Base-by-base conservation (phyloP, 2,329 filamentous ascomycete genomes). In the Pseudopyrenochaeta lycopersici region DNA sequence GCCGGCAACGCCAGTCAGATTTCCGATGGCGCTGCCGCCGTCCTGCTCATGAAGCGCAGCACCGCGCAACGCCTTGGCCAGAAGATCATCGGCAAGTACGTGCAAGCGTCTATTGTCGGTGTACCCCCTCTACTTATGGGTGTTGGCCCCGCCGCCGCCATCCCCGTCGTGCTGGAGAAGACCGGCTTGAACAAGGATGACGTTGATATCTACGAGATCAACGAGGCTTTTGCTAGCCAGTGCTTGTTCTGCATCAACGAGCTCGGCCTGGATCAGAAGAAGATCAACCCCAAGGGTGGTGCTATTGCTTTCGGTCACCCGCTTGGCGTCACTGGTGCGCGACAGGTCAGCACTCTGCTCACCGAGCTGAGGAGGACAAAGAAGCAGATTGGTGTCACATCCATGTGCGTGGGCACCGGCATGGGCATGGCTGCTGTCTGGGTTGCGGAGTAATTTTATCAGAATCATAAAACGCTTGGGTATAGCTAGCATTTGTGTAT, bases 351-450 rank as follows among this genome's bases (percentile, higher is more conserved):
- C 72, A 98, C 95, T 10, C 79, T 98, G 69, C 81, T 98, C 60
- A 96, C 92, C 64, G 94, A 98, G 85, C 80, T 98, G 67, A 90
- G 86, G 84, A 84, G 94, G 74, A 95, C 87, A 48, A 87, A 88
- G 53, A 85, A 95, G 84, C 90, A 90, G 84, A 81, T 98, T 57
- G 95, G 95, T 46, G 87, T 97, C 36, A 97, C 92, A 27, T 94
- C 90, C 77, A 98, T 98, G 95, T 99, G 95, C 75, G 81, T 98
- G 44, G 95, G 94, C 46, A 98, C 94, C 2, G 94, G 72, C 20
- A 98, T 98, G 95, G 94, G 94, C 46, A 96, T 97, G 92, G 93
- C 92, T 52, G 92, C 93, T 56, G 89, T 97, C 54, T 97, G 93
- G 92, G 93, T 97, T 63, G 91, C 92, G 2, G 93, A 97, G 82